These are phyloP conservation scores for Cryptosporidium baileyi DNA, from an alignment of 169 alveolate genomes.

Conservation along the genomic window DNA sequence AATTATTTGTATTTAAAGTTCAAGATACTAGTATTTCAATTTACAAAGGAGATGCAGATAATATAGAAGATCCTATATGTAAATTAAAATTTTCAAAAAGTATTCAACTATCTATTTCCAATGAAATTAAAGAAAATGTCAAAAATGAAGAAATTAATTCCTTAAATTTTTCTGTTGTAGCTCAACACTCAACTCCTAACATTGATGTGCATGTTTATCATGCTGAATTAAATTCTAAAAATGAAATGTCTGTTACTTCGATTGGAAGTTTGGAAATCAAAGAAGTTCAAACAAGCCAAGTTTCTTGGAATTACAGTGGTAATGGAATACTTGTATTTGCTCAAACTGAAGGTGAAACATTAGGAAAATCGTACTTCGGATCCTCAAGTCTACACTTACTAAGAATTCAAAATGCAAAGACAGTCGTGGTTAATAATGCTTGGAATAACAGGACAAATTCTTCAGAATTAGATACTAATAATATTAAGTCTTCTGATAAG, in stretches of 20 bases:
- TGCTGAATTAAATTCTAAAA: background rate
- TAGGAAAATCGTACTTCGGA: constrained; percentile 62
- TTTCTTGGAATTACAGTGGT: constrained; percentile 47
- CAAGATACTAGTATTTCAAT: constrained; percentile 63
- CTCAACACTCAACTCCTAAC: constrained; percentile 7
- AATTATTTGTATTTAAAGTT: constrained; percentile 56
- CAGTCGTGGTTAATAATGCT: background rate
- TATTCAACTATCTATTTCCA: constrained; percentile 32
- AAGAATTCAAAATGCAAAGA: constrained; percentile 22
- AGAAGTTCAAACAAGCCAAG: constrained; percentile 40
- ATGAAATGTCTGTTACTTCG: background rate
- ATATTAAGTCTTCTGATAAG: background rate
- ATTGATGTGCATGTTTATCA: constrained; percentile 23
- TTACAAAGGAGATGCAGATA: constrained; percentile 36
- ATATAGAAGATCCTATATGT: constrained; percentile 25
- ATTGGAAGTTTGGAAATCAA: background rate
- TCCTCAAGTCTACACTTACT: constrained; percentile 51
- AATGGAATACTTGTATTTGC: constrained; percentile 17
- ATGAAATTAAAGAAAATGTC: background rate
- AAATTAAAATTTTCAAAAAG: constrained; percentile 32
- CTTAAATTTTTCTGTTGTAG: constrained; percentile 35
- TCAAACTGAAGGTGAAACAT: constrained; percentile 57
- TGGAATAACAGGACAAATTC: background rate
- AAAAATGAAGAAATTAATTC: background rate
- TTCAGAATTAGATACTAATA: background rate